Percentiles rank a stretch among this genome's conserved stretches.
Evolutionary conservation across 345 rosid species (phyloP).

Genomic region (Gossypium turneri): DNA sequence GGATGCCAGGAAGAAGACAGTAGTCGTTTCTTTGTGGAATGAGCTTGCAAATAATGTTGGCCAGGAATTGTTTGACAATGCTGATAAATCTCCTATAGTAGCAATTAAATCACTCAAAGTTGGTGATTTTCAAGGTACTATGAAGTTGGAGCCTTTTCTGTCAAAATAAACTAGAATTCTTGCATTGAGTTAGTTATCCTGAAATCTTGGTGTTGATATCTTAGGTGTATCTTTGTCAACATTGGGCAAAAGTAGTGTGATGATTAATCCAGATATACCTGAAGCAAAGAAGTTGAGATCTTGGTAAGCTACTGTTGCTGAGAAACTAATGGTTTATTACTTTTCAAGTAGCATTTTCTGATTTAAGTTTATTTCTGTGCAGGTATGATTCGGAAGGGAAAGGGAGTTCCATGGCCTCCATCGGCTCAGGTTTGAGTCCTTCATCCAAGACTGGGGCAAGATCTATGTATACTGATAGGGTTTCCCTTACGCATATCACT

Average conservation of each 20-base stretch:
- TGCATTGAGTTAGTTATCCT: background rate
- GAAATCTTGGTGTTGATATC: background rate
- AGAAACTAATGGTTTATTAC: background rate
- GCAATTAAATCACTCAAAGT: conserved; percentile 86
- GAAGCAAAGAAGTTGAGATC: conserved; percentile 66
- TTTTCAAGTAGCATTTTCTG: background rate
- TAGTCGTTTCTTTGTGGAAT: conserved; percentile 83
- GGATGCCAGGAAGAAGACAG: conserved; percentile 62
- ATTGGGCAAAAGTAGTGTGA: conserved; percentile 53
- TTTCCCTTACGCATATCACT: conserved; percentile 53
- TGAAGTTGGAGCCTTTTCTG: background rate
- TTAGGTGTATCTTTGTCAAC: conserved; percentile 83
- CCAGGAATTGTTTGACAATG: conserved; percentile 64
- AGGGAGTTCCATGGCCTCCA: conserved; percentile 64
- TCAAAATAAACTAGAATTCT: background rate
- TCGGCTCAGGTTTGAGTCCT: conserved; percentile 62
- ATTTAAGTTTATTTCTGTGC: background rate
- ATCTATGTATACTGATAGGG: conserved; percentile 72
- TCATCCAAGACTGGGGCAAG: conserved; percentile 48
- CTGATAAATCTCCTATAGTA: conserved; percentile 63
- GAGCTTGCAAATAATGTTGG: conserved; percentile 75
- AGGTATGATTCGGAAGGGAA: conserved; percentile 93
- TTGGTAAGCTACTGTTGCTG: conserved; percentile 41
- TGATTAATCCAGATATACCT: conserved; percentile 63
- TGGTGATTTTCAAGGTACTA: conserved; percentile 87